Conservation (phyloP, 2,329 filamentous ascomycete species). For the Malbranchea cinnamomea region DNA sequence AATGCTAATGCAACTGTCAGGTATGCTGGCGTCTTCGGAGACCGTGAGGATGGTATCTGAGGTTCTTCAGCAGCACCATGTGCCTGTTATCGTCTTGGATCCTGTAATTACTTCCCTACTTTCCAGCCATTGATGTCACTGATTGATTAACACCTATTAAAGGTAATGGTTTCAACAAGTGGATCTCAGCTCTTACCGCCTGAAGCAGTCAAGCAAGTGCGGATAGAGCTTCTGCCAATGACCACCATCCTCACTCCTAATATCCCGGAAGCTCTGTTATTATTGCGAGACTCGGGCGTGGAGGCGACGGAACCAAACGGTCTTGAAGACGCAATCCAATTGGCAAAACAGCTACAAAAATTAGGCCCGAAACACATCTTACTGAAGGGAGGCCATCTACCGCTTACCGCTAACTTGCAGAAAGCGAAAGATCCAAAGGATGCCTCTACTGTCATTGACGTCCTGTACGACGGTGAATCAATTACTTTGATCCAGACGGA, state of each 20-base stretch:
- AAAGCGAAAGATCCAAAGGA: conserved; percentile 46
- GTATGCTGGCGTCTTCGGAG: conserved; percentile 65
- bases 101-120: conserved; percentile 43
- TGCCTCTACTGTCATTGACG: conserved; percentile 55
- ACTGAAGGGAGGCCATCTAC: conserved; percentile 82
- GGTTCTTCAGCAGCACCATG: conserved; percentile 42
- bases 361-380: conserved; percentile 69
- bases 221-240: conserved; percentile 27
- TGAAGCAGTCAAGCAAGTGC: conserved; percentile 26
- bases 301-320: conserved; percentile 33
- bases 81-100: conserved; percentile 53
- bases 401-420: conserved; percentile 49
- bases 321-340: conserved; percentile 50
- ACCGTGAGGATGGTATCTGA: conserved; percentile 56
- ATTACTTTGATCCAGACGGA: conserved; percentile 50
- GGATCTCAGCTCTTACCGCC: conserved; percentile 32
- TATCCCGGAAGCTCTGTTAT: conserved; percentile 32
- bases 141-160: conserved; percentile 9
- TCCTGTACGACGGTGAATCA: conserved; percentile 52
- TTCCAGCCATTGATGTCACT: conserved; percentile 2
- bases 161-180: conserved; percentile 68
- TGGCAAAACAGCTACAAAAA: conserved; percentile 50
- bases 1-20: conserved; percentile 27
- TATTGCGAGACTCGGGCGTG: conserved; percentile 27
- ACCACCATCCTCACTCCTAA: conserved; percentile 34